These are phyloP conservation scores for Helenozyma baotianmanensis DNA, from an alignment of 805 yeast species.

Conservation along the genomic window DNA sequence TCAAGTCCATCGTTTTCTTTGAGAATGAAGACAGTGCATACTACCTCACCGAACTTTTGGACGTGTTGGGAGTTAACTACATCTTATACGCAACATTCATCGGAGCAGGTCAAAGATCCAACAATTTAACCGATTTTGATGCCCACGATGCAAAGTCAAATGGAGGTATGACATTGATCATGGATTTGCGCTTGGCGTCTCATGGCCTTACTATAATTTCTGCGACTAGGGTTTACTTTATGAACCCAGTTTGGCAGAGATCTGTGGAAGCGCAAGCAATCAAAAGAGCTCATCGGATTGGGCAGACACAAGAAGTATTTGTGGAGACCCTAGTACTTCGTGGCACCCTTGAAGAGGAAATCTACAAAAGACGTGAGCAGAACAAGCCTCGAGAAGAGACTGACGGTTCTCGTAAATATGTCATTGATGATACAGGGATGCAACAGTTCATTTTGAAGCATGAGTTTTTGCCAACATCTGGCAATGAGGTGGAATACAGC, in stretches of 20 bases:
- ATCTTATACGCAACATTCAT: constrained; percentile 62
- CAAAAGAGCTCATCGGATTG: constrained; percentile 73
- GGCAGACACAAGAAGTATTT: constrained; percentile 56
- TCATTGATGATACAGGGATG: constrained; percentile 58
- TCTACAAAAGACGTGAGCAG: constrained; percentile 38
- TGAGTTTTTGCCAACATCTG: constrained; percentile 36
- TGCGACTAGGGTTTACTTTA: constrained; percentile 65
- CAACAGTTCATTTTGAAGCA: constrained; percentile 51
- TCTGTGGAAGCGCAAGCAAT: constrained; percentile 73
- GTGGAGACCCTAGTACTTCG: constrained; percentile 65
- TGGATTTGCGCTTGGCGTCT: constrained; percentile 65
- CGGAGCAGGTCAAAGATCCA: constrained; percentile 45
- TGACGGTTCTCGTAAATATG: constrained; percentile 27
- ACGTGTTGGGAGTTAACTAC: constrained; percentile 55
- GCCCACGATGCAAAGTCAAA: constrained; percentile 25
- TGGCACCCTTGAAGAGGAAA: constrained; percentile 65
- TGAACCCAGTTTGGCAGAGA: constrained; percentile 70
- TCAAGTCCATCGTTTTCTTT: constrained; percentile 61
- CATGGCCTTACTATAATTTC: constrained; percentile 66
- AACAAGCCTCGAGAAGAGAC: constrained; percentile 12
- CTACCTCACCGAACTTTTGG: constrained; percentile 60
- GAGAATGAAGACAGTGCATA: constrained; percentile 72
- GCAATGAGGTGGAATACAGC: constrained; percentile 31
- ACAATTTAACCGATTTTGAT: constrained; percentile 49
- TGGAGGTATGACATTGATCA: constrained; percentile 52